Conservation (phyloP, 2,329 filamentous ascomycete genomes). For the Aspergillus nomiae region DNA sequence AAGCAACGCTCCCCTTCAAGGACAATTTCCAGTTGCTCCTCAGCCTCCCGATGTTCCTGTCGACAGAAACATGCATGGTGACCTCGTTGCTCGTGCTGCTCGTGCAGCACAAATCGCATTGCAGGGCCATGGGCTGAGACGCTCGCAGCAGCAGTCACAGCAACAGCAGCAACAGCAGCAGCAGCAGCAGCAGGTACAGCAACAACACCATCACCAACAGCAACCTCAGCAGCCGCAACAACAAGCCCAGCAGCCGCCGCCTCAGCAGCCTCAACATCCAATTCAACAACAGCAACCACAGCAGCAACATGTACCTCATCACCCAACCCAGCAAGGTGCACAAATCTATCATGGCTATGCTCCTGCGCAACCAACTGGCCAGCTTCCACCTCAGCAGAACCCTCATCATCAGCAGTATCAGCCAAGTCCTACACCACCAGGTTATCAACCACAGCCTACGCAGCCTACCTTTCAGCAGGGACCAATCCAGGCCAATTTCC, state of each 20-base stretch:
- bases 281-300: conserved; percentile 24
- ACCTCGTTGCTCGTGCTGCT: conserved; percentile 51
- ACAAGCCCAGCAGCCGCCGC: conserved; percentile 26
- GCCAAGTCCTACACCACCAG: conserved; percentile 38
- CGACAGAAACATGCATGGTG: conserved; percentile 45
- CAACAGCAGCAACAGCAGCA: conserved; percentile 32
- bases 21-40: conserved; percentile 43
- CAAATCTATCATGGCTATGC: conserved; percentile 39
- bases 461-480: conserved; percentile 43
- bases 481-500: conserved; percentile 43
- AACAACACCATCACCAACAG: conserved; percentile 18
- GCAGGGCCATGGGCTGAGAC: conserved; percentile 44
- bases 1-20: conserved; percentile 41
- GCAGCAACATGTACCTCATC: conserved; percentile 25
- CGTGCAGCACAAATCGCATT: conserved; percentile 51
- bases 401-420: conserved; percentile 35
- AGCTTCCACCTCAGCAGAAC: conserved; percentile 24
- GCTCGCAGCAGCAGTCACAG: conserved; percentile 38
- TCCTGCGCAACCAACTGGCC: conserved; percentile 32
- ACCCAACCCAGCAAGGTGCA: conserved; percentile 28
- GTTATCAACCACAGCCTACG: conserved; percentile 36
- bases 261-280: conserved; percentile 25
- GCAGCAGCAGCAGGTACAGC: conserved; percentile 30
- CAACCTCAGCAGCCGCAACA: conserved; percentile 22
- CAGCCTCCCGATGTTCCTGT: conserved; percentile 43